Base-by-base conservation (phyloP, 176 grass and related monocot species). In the Rhynchospora breviuscula region DNA sequence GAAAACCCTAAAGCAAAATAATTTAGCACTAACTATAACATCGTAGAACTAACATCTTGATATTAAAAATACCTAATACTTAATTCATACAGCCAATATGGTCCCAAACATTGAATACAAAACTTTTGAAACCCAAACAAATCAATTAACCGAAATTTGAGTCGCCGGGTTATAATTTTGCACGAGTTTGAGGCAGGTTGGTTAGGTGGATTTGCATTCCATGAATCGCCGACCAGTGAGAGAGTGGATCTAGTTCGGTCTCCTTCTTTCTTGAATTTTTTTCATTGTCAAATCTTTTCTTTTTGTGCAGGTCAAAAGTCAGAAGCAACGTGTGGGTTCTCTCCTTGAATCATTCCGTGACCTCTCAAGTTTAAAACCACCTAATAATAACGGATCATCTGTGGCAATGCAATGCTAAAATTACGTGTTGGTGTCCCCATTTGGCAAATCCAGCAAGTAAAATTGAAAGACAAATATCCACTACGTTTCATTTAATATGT, bases 281-380 rank as follows among this genome's bases (percentile, higher is more conserved):
- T 17, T 13, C 29, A 67, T 67, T 67, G 63, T 33, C 63, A 35
- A 67, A 33, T 67, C 5, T 1, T 44, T n/a, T n/a, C 15, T 8
- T 44, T 44, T 45, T 70, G 22, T 56, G 18, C 13, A 13, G 35
- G 49, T 77, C 73, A 77, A 77, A 75, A 23, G 73, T 47, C 19
- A 25, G 1, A 33, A 33, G 12, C 47, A 77, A 77, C 49, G 49
- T 77, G 49, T 54, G 53, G 49, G 12, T 77, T 76, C n/a, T 29
- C 71, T 49, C 73, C 73, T 77, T 22, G 47, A 77, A 77, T 77
- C 73, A 56, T 56, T 77, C 73, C 73, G 73, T 56, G 73, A 77
- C 73, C 48, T 77, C 47, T 40, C 12, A 68, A 11, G 65, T 68
- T 40, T 67, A 1, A 15, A 13, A 67, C 64, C 64, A 17, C 14